Percentiles rank a stretch among this genome's conserved stretches.
phyloP scores from a whole-genome alignment of 2,329 filamentous ascomycete species.

The Claviceps purpurea region DNA sequence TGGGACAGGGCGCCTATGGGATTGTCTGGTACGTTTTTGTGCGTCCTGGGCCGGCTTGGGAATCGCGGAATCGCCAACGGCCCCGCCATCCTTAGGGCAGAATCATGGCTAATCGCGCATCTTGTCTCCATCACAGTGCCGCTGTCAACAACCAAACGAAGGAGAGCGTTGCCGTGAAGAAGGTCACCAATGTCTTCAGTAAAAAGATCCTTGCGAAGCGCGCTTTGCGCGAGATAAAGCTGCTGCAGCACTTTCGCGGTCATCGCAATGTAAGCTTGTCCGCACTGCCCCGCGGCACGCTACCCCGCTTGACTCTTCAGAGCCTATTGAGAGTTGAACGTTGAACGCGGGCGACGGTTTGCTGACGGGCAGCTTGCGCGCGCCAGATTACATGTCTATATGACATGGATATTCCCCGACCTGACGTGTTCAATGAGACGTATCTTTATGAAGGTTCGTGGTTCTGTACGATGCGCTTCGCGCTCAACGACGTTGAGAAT shows the following conservation, averaged over 20 bases:
- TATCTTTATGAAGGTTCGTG: slow-evolving; percentile 86
- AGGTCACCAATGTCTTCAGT: slow-evolving; percentile 99
- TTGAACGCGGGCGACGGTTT: background rate
- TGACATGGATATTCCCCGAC: slow-evolving; percentile 97
- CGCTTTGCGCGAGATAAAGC: slow-evolving; percentile 93
- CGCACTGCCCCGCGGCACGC: background rate
- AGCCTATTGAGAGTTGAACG: background rate
- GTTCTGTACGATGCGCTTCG: background rate
- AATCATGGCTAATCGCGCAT: background rate
- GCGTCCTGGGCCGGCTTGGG: background rate
- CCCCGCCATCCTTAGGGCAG: background rate
- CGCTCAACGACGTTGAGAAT: background rate
- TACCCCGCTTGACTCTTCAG: background rate
- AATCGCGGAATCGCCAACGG: background rate
- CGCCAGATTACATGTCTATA: slow-evolving; percentile 90
- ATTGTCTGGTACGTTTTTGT: slow-evolving; percentile 73
- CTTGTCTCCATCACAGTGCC: slow-evolving; percentile 44
- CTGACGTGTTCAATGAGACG: slow-evolving; percentile 97
- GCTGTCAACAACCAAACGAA: slow-evolving; percentile 82
- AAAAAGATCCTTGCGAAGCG: slow-evolving; percentile 99
- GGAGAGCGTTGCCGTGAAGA: slow-evolving; percentile 97
- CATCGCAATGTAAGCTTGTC: slow-evolving; percentile 59
- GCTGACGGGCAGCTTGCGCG: background rate
- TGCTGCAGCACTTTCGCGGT: slow-evolving; percentile 91
- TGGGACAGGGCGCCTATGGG: slow-evolving; percentile 95